Base-by-base conservation (phyloP, 1,139 yeast species). In the Komagataea norvegica region DNA sequence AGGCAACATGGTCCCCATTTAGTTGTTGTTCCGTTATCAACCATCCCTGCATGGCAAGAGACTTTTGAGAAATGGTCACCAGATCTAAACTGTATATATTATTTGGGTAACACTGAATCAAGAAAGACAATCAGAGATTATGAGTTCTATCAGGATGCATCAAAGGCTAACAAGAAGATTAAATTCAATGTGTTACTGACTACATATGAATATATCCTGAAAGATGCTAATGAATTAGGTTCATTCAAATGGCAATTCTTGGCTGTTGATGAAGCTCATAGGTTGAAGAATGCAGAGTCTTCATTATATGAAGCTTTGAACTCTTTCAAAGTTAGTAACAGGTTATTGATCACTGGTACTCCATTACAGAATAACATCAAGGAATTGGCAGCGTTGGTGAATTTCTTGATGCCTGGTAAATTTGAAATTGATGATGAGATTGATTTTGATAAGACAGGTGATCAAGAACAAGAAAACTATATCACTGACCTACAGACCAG, bases 11-110 rank as follows among this genome's bases (percentile, higher is more conserved):
- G 98, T 8, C 98, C 99, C 2, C 96, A 91, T 62, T 61, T 89
- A 33, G 89, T 89, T 20, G 98, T 93, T 26, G 99, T 93, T 9
- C 99, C 99, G 0, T 68, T 93, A 46, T 86, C 96, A 2, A 93
- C 99, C 0, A 79, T 93, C 40, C 96, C 97, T 1, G 95, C 98
- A 1, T 93, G 99, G 99, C 97, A 91, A 64, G 98, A 93, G 56
- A 93, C 98, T 3, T 84, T 93, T 61, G 98, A 91, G 54, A 77
- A 81, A 55, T 93, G 99, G 99, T 77, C 98, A 0, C 97, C 98
- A 2, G 98, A 89, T 59, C 70, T 93, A 43, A 91, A 93, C 59
- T 86, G 91, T 61, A 77, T 91, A 46, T 87, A 87, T 54, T 91
- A 91, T 56, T 72, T 89, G 67, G 99, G 99, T 36, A 93, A 93